Evolutionary conservation across 2,329 filamentous ascomycete species (phyloP).

Genomic region (Basipetospora sp.): DNA sequence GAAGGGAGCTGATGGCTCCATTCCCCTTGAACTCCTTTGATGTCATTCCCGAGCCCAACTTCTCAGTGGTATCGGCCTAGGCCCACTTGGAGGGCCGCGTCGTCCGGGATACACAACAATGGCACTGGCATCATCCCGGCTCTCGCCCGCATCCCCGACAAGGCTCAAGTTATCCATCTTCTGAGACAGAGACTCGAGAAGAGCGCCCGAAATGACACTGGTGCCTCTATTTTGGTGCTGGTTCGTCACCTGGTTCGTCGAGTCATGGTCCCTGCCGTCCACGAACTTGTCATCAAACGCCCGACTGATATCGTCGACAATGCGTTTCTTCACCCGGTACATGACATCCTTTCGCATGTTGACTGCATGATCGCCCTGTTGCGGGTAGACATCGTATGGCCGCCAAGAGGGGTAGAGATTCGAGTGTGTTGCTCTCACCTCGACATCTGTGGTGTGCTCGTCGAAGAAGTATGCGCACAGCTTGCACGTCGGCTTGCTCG

Average conservation of each 20-base stretch:
- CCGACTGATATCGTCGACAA: conserved; percentile 16
- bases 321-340: conserved; percentile 13
- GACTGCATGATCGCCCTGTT: conserved; percentile 7
- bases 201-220: too few relatives aligned
- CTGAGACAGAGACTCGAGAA: too few relatives aligned
- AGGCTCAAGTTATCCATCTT: too few relatives aligned
- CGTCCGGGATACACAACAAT: too few relatives aligned
- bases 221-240: too few relatives aligned
- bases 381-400: conserved; percentile 17
- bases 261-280: conserved; percentile 17
- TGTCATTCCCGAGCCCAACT: too few relatives aligned
- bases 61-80: too few relatives aligned
- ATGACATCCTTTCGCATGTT: conserved; percentile 11
- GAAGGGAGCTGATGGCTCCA: too few relatives aligned
- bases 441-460: conserved; percentile 13
- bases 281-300: conserved; percentile 16
- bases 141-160: too few relatives aligned
- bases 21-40: too few relatives aligned
- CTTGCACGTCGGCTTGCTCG: conserved; percentile 25
- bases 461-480: conserved; percentile 25
- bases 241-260: conserved; percentile 9
- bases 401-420: conserved; percentile 27
- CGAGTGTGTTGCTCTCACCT: conserved; percentile 17
- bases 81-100: too few relatives aligned
- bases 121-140: too few relatives aligned